Evolutionary conservation across 352 stramenopile species (phyloP), one percentile per base, ranked within the genome.

Genomic region (Porosira glacialis): DNA sequence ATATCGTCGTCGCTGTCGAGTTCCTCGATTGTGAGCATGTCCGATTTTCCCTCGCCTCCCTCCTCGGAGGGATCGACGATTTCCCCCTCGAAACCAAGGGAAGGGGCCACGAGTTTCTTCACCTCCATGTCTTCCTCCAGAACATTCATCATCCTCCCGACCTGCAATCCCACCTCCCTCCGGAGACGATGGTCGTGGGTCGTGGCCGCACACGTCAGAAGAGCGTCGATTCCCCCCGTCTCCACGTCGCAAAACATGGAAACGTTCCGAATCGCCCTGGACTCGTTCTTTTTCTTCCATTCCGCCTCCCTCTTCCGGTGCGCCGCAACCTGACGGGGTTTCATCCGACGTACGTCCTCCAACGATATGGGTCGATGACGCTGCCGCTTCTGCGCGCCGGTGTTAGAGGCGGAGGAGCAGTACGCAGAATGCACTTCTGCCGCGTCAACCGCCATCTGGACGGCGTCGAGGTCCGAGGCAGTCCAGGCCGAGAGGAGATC

Each of bases 401-500:
- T 36, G 66, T n/a, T 44, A 31, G 49, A 51, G 7, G 1, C 17
- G 19, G 55, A 66, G 13, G 36, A 24, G 19, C 47, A 62, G 4
- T 52, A 67, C 3, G 59, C 58, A 28, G 36, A 41, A 53, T 50
- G 55, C n/a, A n/a, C n/a, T n/a, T n/a, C n/a, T 52, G 49, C 68
- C n/a, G 63, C 53, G 15, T 85, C 59, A 0, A 75, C 81, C 2
- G 78, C 59, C 5, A 71, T 62, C 59, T 86, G 73, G n/a, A 86
- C 45, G 0, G 58, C 49, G 11, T 87, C 60, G 13, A 76, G 62
- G 70, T 91, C 78, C 10, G 69, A 73, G 27, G 76, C 67, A 15
- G 70, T 86, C 81, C 79, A 89, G 33, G 75, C 70, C 2, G 75
- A 72, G 3, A 91, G 22, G 8, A 89, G 58, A 68, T 91, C 81